A percentile compares a stretch with the other conserved stretches of the same genome.
Conservation (phyloP, 768 basidiomycete genomes). For the Tylopilus sp. region DNA sequence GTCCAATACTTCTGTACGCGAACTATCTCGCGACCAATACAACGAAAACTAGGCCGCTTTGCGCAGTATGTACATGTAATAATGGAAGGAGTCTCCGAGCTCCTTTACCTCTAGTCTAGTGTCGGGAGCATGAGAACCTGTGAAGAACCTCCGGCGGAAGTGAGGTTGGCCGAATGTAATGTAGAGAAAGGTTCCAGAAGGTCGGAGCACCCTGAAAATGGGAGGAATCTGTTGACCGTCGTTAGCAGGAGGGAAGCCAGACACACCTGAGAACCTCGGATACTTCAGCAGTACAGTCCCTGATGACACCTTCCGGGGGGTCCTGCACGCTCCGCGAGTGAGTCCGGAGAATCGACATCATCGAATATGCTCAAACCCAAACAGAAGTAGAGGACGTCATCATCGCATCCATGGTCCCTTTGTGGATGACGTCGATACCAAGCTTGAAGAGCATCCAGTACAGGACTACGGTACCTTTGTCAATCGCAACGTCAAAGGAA, state of each 20-base stretch:
- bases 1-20: too few species aligned
- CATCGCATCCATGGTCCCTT: constrained; percentile 88
- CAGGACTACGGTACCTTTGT: constrained; percentile 55
- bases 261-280: constrained; percentile 66
- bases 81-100: constrained; percentile 80
- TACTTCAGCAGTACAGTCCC: constrained; percentile 73
- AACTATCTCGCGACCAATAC: background rate
- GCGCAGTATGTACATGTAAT: constrained; percentile 71
- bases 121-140: constrained; percentile 36
- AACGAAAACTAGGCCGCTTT: constrained; percentile 21
- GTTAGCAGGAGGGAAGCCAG: background rate
- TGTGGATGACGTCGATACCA: background rate
- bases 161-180: constrained; percentile 90
- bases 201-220: constrained; percentile 54
- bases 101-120: constrained; percentile 65
- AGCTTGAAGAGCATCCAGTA: too few species aligned
- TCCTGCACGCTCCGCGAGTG: constrained; percentile 41
- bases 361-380: constrained; percentile 50
- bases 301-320: constrained; percentile 67
- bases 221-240: background rate
- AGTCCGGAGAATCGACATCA: background rate
- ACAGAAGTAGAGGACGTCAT: constrained; percentile 80
- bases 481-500: constrained; percentile 77
- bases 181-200: constrained; percentile 65
- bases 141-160: constrained; percentile 71